Conservation (phyloP, 495 filamentous ascomycete species). For the Xylaria telfairii region DNA sequence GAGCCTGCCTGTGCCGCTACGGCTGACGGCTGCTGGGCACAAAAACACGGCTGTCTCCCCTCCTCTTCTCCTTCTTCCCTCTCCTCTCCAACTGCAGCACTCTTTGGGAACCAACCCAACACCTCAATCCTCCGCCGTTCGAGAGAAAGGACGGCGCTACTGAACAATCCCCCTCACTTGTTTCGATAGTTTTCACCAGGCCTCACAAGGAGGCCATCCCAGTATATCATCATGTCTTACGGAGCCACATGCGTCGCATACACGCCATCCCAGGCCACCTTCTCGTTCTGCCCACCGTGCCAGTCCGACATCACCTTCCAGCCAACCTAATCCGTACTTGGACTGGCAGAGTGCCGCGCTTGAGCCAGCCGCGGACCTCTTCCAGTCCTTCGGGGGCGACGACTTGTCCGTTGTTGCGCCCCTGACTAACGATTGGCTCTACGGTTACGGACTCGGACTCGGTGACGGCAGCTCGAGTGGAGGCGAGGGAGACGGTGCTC, state of each 20-base stretch:
- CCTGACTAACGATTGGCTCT: conserved; percentile 35
- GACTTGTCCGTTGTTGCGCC: conserved; percentile 26
- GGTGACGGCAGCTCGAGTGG: conserved; percentile 26
- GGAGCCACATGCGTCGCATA: conserved; percentile 18
- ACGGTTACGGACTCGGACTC: conserved; percentile 28
- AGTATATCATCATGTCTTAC: conserved; percentile 41
- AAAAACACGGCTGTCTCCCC: conserved; percentile 29
- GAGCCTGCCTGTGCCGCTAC: background rate
- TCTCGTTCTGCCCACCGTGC: conserved; percentile 35
- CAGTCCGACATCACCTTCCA: conserved; percentile 28
- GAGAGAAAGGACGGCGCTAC: conserved; percentile 31
- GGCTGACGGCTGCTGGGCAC: background rate
- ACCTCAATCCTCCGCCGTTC: conserved; percentile 32
- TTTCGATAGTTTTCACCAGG: conserved; percentile 35
- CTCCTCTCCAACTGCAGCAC: conserved; percentile 18
- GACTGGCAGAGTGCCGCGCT: conserved; percentile 40
- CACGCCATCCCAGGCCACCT: conserved; percentile 28
- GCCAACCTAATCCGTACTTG: conserved; percentile 33
- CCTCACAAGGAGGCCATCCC: conserved; percentile 35
- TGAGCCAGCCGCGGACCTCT: conserved; percentile 40
- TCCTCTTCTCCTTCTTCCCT: conserved; percentile 22
- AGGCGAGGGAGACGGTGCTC: conserved; percentile 21
- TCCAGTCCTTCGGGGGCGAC: conserved; percentile 36
- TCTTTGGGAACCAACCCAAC: conserved; percentile 28
- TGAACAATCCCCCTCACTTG: conserved; percentile 31